These are phyloP conservation scores for Candida insectalens DNA, from an alignment of 805 yeast species.

Conservation along the genomic window DNA sequence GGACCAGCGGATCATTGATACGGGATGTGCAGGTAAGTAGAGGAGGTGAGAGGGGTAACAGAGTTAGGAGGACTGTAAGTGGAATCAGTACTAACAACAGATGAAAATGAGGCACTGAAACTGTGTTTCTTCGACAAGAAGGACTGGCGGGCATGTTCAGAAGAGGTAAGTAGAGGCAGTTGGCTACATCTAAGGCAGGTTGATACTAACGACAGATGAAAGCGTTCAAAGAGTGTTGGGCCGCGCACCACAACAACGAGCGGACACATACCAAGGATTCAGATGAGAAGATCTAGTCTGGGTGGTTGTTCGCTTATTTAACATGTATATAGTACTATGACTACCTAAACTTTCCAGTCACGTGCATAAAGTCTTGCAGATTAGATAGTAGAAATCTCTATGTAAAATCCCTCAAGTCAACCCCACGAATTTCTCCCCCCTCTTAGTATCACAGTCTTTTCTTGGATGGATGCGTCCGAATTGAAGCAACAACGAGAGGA, in stretches of 20 bases:
- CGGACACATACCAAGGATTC: constrained; percentile 29
- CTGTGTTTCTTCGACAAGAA: constrained; percentile 74
- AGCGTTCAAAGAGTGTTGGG: constrained; percentile 35
- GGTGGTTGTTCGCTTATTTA: too few relatives aligned
- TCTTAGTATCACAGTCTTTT: too few relatives aligned
- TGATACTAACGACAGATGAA: constrained; percentile 25
- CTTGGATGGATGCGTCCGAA: too few relatives aligned
- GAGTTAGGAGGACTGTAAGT: too few relatives aligned
- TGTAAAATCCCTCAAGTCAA: too few relatives aligned
- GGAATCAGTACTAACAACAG: constrained; percentile 18
- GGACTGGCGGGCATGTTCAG: constrained; percentile 70
- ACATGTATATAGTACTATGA: too few relatives aligned
- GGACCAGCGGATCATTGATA: constrained; percentile 63
- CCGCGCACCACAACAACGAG: constrained; percentile 25
- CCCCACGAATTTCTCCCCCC: too few relatives aligned
- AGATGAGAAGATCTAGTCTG: constrained; percentile 8
- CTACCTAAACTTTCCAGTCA: too few relatives aligned
- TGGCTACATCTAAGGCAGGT: background rate
- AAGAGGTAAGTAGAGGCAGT: constrained; percentile 36
- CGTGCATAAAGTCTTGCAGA: too few relatives aligned
- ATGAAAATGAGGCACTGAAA: constrained; percentile 60
- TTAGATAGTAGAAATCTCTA: too few relatives aligned
- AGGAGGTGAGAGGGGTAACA: too few relatives aligned
- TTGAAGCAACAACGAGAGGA: constrained; percentile 4
- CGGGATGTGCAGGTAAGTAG: constrained; percentile 58